These are phyloP conservation scores for Themeda triandra DNA, from an alignment of 176 grass and related monocot species.

Conservation along the genomic window DNA sequence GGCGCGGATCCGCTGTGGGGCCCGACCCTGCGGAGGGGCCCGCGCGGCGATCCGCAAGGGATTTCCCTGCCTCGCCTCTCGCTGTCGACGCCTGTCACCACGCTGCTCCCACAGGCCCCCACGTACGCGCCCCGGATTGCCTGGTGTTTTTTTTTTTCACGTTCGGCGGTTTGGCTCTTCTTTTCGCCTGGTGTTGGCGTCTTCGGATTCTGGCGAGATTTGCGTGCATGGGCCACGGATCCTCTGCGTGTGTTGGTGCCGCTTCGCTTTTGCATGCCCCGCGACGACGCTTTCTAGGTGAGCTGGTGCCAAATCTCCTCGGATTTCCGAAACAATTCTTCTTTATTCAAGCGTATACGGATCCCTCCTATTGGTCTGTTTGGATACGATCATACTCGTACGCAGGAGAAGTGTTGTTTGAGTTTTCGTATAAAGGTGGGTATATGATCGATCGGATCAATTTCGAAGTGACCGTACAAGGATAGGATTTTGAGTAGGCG, in stretches of 20 bases:
- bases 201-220: not conserved
- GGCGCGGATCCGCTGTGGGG: conserved; percentile 36
- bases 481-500: too few species aligned
- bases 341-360: too few species aligned
- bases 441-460: too few species aligned
- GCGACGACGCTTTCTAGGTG: not conserved
- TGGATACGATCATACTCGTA: too few species aligned
- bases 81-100: conserved; percentile 31
- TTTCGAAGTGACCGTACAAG: not conserved
- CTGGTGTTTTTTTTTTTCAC: too few species aligned
- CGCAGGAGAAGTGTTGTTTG: too few species aligned
- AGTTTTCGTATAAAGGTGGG: too few species aligned
- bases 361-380: too few species aligned
- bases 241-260: not conserved
- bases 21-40: conserved; percentile 14
- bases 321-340: not conserved
- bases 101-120: too few species aligned
- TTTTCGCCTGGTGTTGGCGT: not conserved
- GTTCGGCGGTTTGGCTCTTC: not conserved
- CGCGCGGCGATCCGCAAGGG: conserved; percentile 41
- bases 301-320: not conserved
- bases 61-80: conserved; percentile 41
- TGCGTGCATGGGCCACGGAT: not conserved
- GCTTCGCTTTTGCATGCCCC: not conserved
- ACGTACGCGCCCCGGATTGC: too few species aligned